phyloP scores from a whole-genome alignment of 2,329 filamentous ascomycete species.

The Ascochyta clinopodiicola region DNA sequence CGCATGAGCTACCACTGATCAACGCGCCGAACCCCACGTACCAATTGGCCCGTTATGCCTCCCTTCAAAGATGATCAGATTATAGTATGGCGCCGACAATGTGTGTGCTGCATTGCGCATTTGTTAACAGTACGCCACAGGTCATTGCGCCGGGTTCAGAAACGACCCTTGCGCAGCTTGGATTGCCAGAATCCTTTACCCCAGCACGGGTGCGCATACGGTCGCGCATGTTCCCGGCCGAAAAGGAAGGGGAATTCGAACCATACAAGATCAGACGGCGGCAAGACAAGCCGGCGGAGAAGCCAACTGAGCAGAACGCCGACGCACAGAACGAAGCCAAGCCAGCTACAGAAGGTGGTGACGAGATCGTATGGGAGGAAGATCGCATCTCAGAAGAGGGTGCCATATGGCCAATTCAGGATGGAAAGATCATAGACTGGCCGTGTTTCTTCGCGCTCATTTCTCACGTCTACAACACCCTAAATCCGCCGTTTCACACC shows the following conservation, averaged over 20 bases:
- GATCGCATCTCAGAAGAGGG: conserved; percentile 87
- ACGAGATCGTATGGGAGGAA: conserved; percentile 80
- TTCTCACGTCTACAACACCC: conserved; percentile 85
- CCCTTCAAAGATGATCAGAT: conserved; percentile 56
- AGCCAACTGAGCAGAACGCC: conserved; percentile 37
- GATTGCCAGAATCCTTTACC: conserved; percentile 87
- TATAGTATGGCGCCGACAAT: conserved; percentile 38
- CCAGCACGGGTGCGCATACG: conserved; percentile 85
- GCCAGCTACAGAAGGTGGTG: conserved; percentile 52
- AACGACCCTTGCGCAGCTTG: conserved; percentile 89
- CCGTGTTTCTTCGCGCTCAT: conserved; percentile 91
- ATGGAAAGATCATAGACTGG: conserved; percentile 88
- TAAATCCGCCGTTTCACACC: conserved; percentile 92
- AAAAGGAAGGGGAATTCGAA: conserved; percentile 79
- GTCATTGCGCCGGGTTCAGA: conserved; percentile 84
- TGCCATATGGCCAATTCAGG: conserved; percentile 83
- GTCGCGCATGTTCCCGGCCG: conserved; percentile 88
- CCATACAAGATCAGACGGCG: conserved; percentile 76
- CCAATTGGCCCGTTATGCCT: conserved; percentile 48
- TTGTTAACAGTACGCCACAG: conserved; percentile 33
- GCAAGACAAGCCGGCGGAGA: conserved; percentile 34
- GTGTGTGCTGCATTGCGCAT: conserved; percentile 18
- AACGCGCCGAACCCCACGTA: conserved; percentile 18
- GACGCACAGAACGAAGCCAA: conserved; percentile 32
- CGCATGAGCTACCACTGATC: conserved; percentile 3